Percentiles rank a stretch among this genome's conserved stretches.
phyloP scores from a whole-genome alignment of 768 basidiomycete species.

The Neoboletus subvelutipes region DNA sequence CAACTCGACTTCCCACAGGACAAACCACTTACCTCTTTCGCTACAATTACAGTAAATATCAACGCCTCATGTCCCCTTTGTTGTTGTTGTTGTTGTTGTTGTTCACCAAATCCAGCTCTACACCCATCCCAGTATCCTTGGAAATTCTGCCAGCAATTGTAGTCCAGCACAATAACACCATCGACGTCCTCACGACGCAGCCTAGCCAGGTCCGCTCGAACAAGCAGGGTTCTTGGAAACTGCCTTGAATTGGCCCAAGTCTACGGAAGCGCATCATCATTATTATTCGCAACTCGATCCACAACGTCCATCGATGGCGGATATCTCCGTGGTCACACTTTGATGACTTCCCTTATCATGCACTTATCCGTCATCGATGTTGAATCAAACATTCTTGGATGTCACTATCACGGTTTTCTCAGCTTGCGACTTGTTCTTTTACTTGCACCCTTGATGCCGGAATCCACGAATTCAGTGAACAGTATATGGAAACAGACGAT shows the following conservation, averaged over 20 bases:
- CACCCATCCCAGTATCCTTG: neutral
- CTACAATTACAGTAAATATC: constrained; percentile 12
- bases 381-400: neutral
- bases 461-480: neutral
- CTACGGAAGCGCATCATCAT: neutral
- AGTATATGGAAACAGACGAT: neutral
- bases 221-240: neutral
- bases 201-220: constrained; percentile 1
- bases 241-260: neutral
- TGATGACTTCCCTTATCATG: constrained; percentile 3
- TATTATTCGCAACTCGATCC: constrained; percentile 18
- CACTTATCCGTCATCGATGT: neutral
- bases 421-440: neutral
- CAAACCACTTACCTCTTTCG: constrained; percentile 18
- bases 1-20: constrained; percentile 8
- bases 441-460: neutral
- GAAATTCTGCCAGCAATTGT: constrained; percentile 14
- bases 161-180: constrained; percentile 15
- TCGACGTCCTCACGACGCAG: constrained; percentile 5
- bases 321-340: constrained; percentile 8
- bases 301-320: constrained; percentile 14
- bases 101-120: constrained; percentile 1
- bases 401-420: constrained; percentile 6
- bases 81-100: constrained; percentile 17
- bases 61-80: constrained; percentile 5